Conservation (phyloP, 768 basidiomycete genomes). For the Termitomyces sp. region DNA sequence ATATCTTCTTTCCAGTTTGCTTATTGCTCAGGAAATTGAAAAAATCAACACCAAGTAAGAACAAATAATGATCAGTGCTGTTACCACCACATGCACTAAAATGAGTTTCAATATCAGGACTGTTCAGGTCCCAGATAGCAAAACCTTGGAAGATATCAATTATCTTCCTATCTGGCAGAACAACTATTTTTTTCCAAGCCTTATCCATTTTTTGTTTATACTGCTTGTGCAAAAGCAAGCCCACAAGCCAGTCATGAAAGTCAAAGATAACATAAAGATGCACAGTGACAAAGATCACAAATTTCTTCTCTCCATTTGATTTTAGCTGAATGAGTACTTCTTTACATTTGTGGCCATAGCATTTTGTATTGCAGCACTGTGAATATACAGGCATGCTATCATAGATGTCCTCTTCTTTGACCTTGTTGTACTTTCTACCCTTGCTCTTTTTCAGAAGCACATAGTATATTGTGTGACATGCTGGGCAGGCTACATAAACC, state of each 20-base stretch:
- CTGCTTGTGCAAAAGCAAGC: slow-evolving; percentile 16
- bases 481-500: background rate
- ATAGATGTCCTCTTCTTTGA: background rate
- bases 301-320: background rate
- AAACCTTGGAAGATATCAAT: no score
- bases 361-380: slow-evolving; percentile 8
- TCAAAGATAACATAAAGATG: slow-evolving; percentile 17
- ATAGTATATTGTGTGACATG: background rate
- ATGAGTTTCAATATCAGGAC: no score
- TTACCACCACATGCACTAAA: no score
- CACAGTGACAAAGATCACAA: slow-evolving; percentile 12
- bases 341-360: slow-evolving; percentile 1
- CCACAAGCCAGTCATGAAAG: slow-evolving; percentile 22
- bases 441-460: no score
- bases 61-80: no score
- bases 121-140: no score
- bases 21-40: no score
- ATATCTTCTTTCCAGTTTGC: no score
- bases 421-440: no score
- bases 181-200: background rate
- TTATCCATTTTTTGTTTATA: slow-evolving; percentile 19
- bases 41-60: no score
- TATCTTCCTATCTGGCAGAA: background rate
- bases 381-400: slow-evolving; percentile 1
- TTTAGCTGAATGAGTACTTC: slow-evolving; percentile 2